Evolutionary conservation across 495 filamentous ascomycete species (phyloP).

Genomic region (Hyaloscypha hepaticicola): DNA sequence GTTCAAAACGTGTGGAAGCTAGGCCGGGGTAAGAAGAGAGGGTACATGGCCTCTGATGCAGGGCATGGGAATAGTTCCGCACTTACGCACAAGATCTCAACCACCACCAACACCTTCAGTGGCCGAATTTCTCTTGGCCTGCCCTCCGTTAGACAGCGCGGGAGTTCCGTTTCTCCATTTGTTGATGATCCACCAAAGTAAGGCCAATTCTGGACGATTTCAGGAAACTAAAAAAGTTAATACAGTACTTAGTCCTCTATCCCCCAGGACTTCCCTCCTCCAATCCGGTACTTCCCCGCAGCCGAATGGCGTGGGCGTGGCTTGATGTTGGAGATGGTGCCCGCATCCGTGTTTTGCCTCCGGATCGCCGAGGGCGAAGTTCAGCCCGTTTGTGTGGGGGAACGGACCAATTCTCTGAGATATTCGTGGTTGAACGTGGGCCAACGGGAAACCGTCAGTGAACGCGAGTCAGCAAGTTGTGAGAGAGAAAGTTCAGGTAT

Average conservation of each 20-base stretch:
- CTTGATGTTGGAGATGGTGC: neutral
- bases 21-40: neutral
- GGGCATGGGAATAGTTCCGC: neutral
- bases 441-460: neutral
- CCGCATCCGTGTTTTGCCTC: neutral
- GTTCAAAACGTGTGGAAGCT: neutral
- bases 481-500: neutral
- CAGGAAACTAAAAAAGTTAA: neutral
- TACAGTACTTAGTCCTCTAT: neutral
- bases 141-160: neutral
- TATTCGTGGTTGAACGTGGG: neutral
- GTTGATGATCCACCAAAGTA: neutral
- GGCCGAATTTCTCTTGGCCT: neutral
- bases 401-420: neutral
- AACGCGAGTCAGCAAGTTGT: neutral
- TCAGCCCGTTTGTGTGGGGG: neutral
- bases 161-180: neutral
- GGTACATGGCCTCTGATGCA: neutral
- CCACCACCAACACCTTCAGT: neutral
- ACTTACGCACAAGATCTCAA: neutral
- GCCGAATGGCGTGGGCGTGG: neutral
- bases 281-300: neutral
- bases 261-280: neutral
- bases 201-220: neutral
- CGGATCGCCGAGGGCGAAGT: neutral